A percentile compares a stretch with the other conserved stretches of the same genome.
phyloP scores from a whole-genome alignment of 768 basidiomycete species.

The Mrakia blollopis region DNA sequence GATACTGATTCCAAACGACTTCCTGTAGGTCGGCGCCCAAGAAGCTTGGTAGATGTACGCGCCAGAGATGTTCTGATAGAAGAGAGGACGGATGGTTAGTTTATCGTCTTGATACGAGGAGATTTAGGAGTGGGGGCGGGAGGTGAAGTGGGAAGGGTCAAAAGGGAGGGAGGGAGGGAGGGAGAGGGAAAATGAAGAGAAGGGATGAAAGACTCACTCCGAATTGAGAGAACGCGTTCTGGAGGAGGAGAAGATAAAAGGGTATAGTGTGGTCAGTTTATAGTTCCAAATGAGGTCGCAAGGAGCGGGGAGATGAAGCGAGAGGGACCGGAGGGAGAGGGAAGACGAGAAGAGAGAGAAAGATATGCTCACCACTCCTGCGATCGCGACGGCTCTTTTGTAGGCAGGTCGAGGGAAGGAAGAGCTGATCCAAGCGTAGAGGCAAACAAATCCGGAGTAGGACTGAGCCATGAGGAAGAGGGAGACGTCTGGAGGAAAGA shows the following conservation, averaged over 20 bases:
- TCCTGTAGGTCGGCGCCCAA: slow-evolving; percentile 55
- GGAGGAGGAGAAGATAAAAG: slow-evolving; percentile 55
- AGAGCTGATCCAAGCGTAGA: slow-evolving; percentile 45
- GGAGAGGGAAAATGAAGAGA: neutral
- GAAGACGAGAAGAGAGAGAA: neutral
- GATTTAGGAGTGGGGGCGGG: too few relatives aligned
- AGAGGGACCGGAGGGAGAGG: too few relatives aligned
- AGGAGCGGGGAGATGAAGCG: too few relatives aligned
- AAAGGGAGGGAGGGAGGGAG: neutral
- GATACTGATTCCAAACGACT: slow-evolving; percentile 70
- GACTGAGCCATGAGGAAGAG: slow-evolving; percentile 17
- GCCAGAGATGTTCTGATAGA: neutral
- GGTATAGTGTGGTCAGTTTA: too few relatives aligned
- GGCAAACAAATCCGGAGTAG: slow-evolving; percentile 63
- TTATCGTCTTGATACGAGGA: neutral
- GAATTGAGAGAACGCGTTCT: slow-evolving; percentile 65
- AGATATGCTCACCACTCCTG: slow-evolving; percentile 34
- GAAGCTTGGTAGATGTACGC: slow-evolving; percentile 49
- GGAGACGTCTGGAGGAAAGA: slow-evolving; percentile 53
- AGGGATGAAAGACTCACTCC: slow-evolving; percentile 54
- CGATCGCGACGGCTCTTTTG: slow-evolving; percentile 84
- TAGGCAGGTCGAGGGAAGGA: slow-evolving; percentile 69
- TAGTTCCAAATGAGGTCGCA: too few relatives aligned
- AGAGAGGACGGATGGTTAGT: neutral
- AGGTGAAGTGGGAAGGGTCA: neutral